phyloP scores from a whole-genome alignment of 225 moss, liverwort and hornwort species.

The Marchantia polymorpha region DNA sequence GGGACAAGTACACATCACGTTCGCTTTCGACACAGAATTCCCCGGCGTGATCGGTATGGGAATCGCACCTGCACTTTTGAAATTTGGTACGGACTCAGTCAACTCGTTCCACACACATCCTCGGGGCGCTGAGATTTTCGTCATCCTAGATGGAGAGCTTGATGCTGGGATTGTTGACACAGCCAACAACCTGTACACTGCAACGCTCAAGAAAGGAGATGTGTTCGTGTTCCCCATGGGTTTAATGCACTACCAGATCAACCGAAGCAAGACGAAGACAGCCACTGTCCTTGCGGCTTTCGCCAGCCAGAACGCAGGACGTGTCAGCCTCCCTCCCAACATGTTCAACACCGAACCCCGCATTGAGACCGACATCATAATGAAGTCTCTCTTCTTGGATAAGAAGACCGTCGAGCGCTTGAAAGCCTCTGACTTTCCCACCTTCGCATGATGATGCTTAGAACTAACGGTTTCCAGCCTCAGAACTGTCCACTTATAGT shows the following conservation, averaged over 20 bases:
- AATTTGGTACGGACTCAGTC: not conserved
- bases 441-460: not conserved
- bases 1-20: not conserved
- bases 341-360: constrained; percentile 19
- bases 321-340: not conserved
- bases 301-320: constrained; percentile 24
- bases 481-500: too few relatives aligned
- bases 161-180: constrained; percentile 4
- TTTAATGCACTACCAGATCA: constrained; percentile 23
- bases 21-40: constrained; percentile 4
- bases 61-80: constrained; percentile 17
- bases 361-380: not conserved
- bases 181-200: constrained; percentile 1
- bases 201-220: constrained; percentile 1
- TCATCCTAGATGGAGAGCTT: constrained; percentile 5
- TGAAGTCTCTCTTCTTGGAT: not conserved
- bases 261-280: not conserved
- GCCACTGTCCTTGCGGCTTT: constrained; percentile 8
- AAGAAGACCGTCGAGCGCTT: not conserved
- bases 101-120: constrained; percentile 22
- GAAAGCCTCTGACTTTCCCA: not conserved
- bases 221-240: constrained; percentile 34
- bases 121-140: constrained; percentile 20
- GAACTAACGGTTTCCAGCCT: too few relatives aligned
- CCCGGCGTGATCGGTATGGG: constrained; percentile 20